Evolutionary conservation across 345 rosid species (phyloP).

Genomic region (Adansonia digitata): DNA sequence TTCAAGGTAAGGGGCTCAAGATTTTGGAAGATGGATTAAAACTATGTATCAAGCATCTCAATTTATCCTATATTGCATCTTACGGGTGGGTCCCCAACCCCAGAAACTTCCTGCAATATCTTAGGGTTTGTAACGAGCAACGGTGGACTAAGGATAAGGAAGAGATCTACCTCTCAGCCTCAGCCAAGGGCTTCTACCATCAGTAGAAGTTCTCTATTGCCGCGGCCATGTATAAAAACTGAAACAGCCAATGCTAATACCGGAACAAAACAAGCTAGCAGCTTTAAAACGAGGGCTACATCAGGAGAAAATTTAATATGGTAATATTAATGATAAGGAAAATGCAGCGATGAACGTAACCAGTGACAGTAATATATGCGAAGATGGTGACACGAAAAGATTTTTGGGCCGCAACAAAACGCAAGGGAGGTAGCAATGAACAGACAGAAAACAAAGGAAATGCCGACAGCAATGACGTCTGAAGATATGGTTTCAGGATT

Average conservation of each 20-base stretch:
- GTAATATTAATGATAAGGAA: slow-evolving; percentile 56
- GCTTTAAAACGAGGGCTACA: slow-evolving; percentile 27
- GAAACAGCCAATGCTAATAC: slow-evolving; percentile 12
- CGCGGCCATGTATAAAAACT: slow-evolving; percentile 33
- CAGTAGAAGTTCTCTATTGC: slow-evolving; percentile 36
- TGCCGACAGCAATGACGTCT: slow-evolving; percentile 8
- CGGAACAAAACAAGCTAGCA: slow-evolving; percentile 17
- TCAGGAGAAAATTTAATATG: slow-evolving; percentile 33
- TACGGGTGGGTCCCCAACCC: slow-evolving; percentile 37
- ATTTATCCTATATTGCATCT: slow-evolving; percentile 12
- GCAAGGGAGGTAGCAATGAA: slow-evolving; percentile 23
- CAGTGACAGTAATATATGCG: slow-evolving; percentile 16
- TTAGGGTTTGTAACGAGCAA: slow-evolving; percentile 67
- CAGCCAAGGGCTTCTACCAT: slow-evolving; percentile 55
- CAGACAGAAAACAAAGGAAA: slow-evolving; percentile 28
- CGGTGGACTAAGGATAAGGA: slow-evolving; percentile 54
- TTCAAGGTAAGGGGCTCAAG: slow-evolving; percentile 68
- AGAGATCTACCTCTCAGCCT: slow-evolving; percentile 69
- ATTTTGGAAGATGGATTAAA: slow-evolving; percentile 74
- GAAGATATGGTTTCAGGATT: slow-evolving; percentile 82
- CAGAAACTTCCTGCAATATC: slow-evolving; percentile 52
- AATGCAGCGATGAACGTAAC: slow-evolving; percentile 40
- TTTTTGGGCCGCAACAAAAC: slow-evolving; percentile 19
- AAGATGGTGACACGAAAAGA: slow-evolving; percentile 15
- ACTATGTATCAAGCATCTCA: slow-evolving; percentile 24